Percentiles rank a stretch among this genome's conserved stretches.
These are phyloP conservation scores for Achlya hypogyna DNA, from an alignment of 352 stramenopile genomes.

Conservation along the genomic window DNA sequence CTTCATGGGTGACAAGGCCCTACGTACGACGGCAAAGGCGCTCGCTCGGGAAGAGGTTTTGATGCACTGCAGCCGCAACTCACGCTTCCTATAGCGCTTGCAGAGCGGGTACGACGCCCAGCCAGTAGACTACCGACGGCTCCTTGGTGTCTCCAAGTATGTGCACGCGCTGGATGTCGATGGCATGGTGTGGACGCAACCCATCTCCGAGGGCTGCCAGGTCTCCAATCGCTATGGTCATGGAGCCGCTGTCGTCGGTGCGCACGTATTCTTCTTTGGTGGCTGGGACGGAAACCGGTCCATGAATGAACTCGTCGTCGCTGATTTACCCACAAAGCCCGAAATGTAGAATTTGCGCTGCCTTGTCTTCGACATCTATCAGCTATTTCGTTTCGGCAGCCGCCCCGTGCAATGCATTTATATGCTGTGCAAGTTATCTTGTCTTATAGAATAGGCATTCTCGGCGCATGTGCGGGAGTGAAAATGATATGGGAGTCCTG, in stretches of 20 bases:
- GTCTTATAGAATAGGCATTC: too few relatives aligned
- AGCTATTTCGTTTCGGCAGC: too few relatives aligned
- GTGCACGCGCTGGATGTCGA: constrained; percentile 47
- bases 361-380: too few relatives aligned
- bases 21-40: constrained; percentile 46
- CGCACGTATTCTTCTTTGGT: constrained; percentile 65
- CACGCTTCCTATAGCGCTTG: neutral
- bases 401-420: too few relatives aligned
- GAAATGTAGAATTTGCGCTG: too few relatives aligned
- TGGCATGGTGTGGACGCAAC: constrained; percentile 53
- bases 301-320: constrained; percentile 65
- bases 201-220: constrained; percentile 29
- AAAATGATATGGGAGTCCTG: too few relatives aligned
- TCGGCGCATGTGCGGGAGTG: too few relatives aligned
- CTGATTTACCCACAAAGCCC: constrained; percentile 29
- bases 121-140: neutral
- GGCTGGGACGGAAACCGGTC: constrained; percentile 76
- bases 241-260: constrained; percentile 46
- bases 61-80: neutral
- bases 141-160: constrained; percentile 35
- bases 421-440: too few relatives aligned
- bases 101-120: constrained; percentile 11
- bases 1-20: constrained; percentile 66
- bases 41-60: constrained; percentile 41
- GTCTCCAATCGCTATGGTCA: constrained; percentile 69